Percentiles rank a stretch among this genome's conserved stretches.
These are phyloP conservation scores for Stenogyne calaminthoides DNA, from an alignment of 305 asterid genomes.

Conservation along the genomic window DNA sequence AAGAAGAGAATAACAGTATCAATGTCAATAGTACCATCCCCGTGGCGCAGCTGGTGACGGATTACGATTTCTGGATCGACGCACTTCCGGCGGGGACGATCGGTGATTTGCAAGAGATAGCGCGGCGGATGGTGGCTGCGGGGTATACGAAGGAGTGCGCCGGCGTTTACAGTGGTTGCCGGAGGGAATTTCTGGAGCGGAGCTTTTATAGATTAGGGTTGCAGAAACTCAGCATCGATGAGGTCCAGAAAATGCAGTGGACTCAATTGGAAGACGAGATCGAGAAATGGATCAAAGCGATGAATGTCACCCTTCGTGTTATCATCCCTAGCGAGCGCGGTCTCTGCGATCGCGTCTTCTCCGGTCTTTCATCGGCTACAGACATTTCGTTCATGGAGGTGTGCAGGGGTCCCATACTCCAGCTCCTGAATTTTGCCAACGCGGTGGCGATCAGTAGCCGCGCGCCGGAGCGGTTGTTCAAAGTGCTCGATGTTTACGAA, in stretches of 20 bases:
- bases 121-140: conserved; percentile 73
- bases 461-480: conserved; percentile 77
- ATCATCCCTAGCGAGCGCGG: conserved; percentile 81
- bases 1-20: conserved; percentile 41
- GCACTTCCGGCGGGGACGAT: conserved; percentile 59
- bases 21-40: conserved; percentile 37
- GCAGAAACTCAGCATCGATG: conserved; percentile 72
- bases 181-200: conserved; percentile 68
- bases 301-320: conserved; percentile 58
- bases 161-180: conserved; percentile 51
- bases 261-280: conserved; percentile 69
- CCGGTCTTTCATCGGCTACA: conserved; percentile 46
- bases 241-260: conserved; percentile 77
- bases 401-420: conserved; percentile 56
- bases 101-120: conserved; percentile 60
- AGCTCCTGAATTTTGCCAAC: conserved; percentile 73
- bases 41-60: conserved; percentile 55
- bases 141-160: conserved; percentile 72
- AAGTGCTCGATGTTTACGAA: conserved; percentile 81
- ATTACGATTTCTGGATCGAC: conserved; percentile 58
- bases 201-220: conserved; percentile 74
- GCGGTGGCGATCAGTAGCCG: conserved; percentile 77
- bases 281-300: conserved; percentile 73
- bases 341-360: conserved; percentile 65
- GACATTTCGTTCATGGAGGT: conserved; percentile 77